Evolutionary conservation across 306 rosid genomes (phyloP).

Genomic region (Trifolium subterraneum): DNA sequence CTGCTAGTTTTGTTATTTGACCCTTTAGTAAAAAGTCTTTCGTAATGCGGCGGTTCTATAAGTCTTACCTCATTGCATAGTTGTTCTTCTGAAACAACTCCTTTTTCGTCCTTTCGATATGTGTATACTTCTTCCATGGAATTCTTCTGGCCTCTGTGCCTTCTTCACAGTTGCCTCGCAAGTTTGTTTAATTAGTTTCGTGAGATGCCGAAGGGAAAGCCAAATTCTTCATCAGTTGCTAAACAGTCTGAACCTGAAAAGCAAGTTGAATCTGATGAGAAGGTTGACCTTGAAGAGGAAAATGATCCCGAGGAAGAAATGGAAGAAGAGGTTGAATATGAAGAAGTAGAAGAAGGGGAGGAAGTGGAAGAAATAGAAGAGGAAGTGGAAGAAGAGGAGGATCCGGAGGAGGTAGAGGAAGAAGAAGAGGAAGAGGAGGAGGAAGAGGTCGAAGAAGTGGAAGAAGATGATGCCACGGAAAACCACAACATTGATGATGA

Average conservation of each 20-base stretch:
- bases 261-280: conserved; percentile 77
- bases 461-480: conserved; percentile 44
- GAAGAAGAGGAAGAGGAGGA: conserved; percentile 69
- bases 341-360: conserved; percentile 88
- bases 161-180: conserved; percentile 95
- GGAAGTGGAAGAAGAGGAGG: conserved; percentile 50
- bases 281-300: conserved; percentile 72
- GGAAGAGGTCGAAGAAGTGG: conserved; percentile 40
- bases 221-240: conserved; percentile 66
- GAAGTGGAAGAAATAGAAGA: conserved; percentile 79
- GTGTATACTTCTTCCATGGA: conserved; percentile 92
- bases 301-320: conserved; percentile 76
- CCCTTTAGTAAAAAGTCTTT: conserved; percentile 57
- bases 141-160: conserved; percentile 97
- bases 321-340: conserved; percentile 89
- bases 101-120: conserved; percentile 83
- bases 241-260: conserved; percentile 69
- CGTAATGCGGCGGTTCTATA: conserved; percentile 52
- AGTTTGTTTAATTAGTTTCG: conserved; percentile 73
- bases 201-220: conserved; percentile 84
- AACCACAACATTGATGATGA: conserved; percentile 51
- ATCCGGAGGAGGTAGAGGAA: conserved; percentile 57
- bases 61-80: conserved; percentile 62
- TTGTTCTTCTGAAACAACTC: conserved; percentile 65
- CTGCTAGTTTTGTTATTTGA: conserved; percentile 51